These are phyloP conservation scores for Monosiga brevicollis DNA, from an alignment of 78 protist species.

Conservation along the genomic window DNA sequence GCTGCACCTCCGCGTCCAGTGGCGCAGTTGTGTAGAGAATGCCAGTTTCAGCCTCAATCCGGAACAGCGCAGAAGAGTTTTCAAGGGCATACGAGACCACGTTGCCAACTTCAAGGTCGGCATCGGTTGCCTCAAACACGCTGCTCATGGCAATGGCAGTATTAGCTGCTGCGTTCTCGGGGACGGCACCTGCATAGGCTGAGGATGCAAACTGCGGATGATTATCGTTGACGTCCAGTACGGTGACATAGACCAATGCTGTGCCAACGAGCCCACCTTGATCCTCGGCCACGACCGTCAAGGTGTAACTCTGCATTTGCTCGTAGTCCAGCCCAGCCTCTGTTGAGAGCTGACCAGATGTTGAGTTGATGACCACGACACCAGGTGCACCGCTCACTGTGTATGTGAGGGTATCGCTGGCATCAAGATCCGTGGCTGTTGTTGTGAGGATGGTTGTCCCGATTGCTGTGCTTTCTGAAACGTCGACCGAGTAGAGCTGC, in stretches of 20 bases:
- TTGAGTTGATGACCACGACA: no score
- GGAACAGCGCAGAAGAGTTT: no score
- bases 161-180: not conserved
- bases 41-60: no score
- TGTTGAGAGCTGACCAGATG: no score
- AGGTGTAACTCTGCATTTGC: not conserved
- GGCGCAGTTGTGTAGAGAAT: no score
- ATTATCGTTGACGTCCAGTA: not conserved
- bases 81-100: no score
- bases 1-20: no score
- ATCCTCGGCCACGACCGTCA: not conserved
- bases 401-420: not conserved
- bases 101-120: not conserved
- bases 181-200: not conserved
- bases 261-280: no score
- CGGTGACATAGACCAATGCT: not conserved
- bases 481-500: not conserved
- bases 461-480: not conserved
- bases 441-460: not conserved
- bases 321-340: not conserved
- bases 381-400: not conserved
- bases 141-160: not conserved
- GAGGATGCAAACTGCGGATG: not conserved
- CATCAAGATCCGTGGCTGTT: not conserved
- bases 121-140: no score